Percentiles rank a stretch among this genome's conserved stretches.
Evolutionary conservation across 768 basidiomycete genomes (phyloP).

Genomic region (Tricholoma flavovirens): DNA sequence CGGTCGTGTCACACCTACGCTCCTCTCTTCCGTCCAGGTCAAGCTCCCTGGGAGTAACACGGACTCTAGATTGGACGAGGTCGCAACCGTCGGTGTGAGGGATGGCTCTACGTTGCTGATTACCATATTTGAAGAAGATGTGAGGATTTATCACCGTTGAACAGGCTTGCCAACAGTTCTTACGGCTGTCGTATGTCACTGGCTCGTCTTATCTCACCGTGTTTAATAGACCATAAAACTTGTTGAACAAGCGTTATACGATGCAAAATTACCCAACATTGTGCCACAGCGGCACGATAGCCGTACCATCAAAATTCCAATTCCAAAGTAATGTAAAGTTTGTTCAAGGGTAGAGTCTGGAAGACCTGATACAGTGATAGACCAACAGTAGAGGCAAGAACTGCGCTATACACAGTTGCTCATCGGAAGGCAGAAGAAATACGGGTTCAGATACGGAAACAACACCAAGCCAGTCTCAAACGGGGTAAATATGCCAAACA

Average conservation of each 20-base stretch:
- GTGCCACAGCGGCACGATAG: constrained; percentile 66
- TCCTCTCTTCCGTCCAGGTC: constrained; percentile 67
- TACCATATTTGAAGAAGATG: constrained; percentile 74
- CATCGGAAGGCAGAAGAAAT: constrained; percentile 68
- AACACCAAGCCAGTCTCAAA: constrained; percentile 62
- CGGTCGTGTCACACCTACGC: constrained; percentile 69
- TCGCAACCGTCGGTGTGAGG: constrained; percentile 76
- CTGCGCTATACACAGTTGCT: constrained; percentile 47
- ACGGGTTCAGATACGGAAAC: constrained; percentile 68
- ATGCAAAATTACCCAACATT: constrained; percentile 67
- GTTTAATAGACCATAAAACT: constrained; percentile 64
- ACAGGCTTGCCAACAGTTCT: not conserved
- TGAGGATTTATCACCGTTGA: constrained; percentile 33
- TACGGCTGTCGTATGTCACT: not conserved
- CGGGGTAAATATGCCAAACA: constrained; percentile 65
- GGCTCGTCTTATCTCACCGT: constrained; percentile 13
- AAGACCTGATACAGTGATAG: constrained; percentile 29
- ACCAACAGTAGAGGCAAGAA: constrained; percentile 71
- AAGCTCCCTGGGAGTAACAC: constrained; percentile 36
- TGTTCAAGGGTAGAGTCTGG: not conserved
- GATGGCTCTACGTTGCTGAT: constrained; percentile 71
- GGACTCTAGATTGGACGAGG: constrained; percentile 50
- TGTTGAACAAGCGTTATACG: constrained; percentile 70
- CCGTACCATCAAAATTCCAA: constrained; percentile 71
- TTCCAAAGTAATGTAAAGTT: constrained; percentile 56